Base-by-base conservation (phyloP, 192 early-diverging fungal species). In the Coemansia reversa region DNA sequence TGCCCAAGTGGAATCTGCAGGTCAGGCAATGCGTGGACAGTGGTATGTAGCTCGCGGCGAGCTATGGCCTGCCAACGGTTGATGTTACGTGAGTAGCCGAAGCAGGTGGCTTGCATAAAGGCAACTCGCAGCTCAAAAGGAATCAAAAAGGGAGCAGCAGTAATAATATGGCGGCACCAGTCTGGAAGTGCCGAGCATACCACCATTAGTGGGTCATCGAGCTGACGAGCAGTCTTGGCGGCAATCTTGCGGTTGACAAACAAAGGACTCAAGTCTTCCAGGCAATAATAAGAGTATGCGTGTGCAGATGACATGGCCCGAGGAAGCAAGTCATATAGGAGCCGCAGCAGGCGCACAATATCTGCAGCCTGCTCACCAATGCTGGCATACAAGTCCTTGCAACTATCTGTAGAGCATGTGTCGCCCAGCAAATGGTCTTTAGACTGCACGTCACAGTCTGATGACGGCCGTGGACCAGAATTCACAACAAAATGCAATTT, bases 141-240 rank as follows among this genome's bases (percentile, higher is more conserved):
- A 29, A 96, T 77, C 61, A 98, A 61, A 69, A 95, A 96, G 3
- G 87, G 87, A 28, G 86, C 91, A 20, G 85, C 66, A 22, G 59
- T 59, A n/a, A 87, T 80, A 1, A 98, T 53, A 25, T 79, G 62
- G 22, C 81, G 66, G 27, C 87, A 86, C 94, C 94, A 98, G 27
- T 56, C 32, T 0, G 94, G 95, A 20, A 94, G 72, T 33, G 92
- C 88, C 0, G 82, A 66, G 59, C 90, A 91, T 3, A 91, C 94
- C 0, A 95, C 93, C 64, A 95, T 90, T 28, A 98, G 82, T 2
- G 93, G 90, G 58, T 96, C 93, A 62, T 92, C 89, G 27, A 98
- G 62, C 65, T 98, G 95, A 5, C 92, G 86, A 18, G 83, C 87
- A 32, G 95, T 70, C 70, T 97, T 98, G 47, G 93, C 89, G 0